Evolutionary conservation across 1,139 yeast species (phyloP), one percentile per base, ranked within the genome.

Genomic region (Spathaspora sp.): DNA sequence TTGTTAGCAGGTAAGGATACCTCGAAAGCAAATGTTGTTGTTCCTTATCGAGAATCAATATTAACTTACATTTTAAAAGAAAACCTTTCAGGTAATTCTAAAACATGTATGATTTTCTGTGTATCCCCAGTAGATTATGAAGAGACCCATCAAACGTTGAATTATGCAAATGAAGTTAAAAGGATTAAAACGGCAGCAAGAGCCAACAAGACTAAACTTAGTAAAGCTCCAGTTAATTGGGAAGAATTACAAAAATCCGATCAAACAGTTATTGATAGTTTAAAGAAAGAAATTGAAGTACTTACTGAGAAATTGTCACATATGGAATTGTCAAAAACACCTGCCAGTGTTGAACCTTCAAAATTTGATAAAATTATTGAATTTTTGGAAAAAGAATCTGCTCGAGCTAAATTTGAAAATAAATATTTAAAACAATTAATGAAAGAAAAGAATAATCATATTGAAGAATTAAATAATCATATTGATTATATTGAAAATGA

Each of bases 141-240:
- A 18, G 95, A 87, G 55, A 82, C 89, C 0, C 64, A 80, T 51
- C 86, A 87, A 39, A 87, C 95, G 0, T 67, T 87, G 47, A 72
- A 89, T 49, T 87, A 87, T 58, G 95, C 95, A 1, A 83, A 81
- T 38, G 81, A 85, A 49, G 93, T 89, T 2, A 86, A 86, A 58
- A 74, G 74, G 54, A 86, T 87, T 53, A 76, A 77, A 50, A 84
- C 89, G 16, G 64, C 70, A 13, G 95, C 91, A 0, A 74, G 56
- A 37, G 73, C 75, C 3, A 72, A 72, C 54, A 61, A 66, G 45
- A 63, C 68, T n/a, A 67, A 66, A 46, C 55, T 72, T n/a, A 51
- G 64, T 2, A 52, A 58, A 4, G 53, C 60, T 6, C 63, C 67
- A 2, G 60, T 67, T 24, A 66, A 69, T 48, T 69, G 74, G 73